Evolutionary conservation across 176 grass and related monocot species (phyloP).

Genomic region (Paspalum notatum): DNA sequence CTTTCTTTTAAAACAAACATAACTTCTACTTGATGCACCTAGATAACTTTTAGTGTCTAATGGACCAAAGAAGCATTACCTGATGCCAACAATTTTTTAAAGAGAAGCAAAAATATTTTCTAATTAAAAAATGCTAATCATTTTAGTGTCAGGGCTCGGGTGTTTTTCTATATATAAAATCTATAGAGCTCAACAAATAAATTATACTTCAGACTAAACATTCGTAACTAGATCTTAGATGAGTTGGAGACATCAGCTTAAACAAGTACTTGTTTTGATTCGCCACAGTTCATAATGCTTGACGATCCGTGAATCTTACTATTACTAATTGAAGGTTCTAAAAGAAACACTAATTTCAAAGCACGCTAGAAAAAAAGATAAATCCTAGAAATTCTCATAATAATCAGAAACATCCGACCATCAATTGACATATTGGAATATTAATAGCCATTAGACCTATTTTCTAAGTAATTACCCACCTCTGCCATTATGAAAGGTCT

Average conservation of each 20-base stretch:
- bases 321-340: too few relatives aligned
- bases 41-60: background rate
- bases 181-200: background rate
- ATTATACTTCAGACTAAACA: conserved; percentile 4
- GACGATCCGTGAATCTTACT: too few relatives aligned
- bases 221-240: background rate
- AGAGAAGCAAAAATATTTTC: background rate
- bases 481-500: too few relatives aligned
- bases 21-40: background rate
- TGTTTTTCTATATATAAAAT: background rate
- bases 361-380: too few relatives aligned
- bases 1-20: background rate
- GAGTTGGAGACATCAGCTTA: background rate
- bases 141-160: background rate
- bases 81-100: background rate
- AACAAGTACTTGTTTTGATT: background rate
- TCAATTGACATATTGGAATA: too few relatives aligned
- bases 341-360: too few relatives aligned
- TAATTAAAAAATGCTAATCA: background rate
- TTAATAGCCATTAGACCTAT: too few relatives aligned
- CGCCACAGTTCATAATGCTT: background rate
- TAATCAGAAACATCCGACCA: too few relatives aligned
- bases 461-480: too few relatives aligned
- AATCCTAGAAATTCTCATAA: too few relatives aligned
- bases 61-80: background rate